Base-by-base conservation (phyloP, 2,329 filamentous ascomycete species). In the Cladosporium sp. region DNA sequence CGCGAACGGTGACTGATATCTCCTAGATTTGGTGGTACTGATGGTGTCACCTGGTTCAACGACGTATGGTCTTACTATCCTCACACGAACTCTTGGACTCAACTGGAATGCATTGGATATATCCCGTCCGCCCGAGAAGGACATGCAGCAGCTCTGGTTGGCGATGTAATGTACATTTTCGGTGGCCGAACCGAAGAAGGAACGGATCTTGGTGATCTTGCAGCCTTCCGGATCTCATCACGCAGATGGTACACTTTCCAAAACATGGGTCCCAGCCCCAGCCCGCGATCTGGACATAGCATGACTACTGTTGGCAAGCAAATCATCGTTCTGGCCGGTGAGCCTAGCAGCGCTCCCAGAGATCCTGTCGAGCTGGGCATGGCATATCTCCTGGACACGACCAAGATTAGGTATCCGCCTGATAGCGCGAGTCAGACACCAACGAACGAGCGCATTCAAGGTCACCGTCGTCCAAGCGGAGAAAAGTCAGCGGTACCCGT, bases 111-210 rank as follows among this genome's bases (percentile, higher is more conserved):
- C 77, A 97, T 98, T 73, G 95, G 95, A 40, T 99, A 97, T 78
- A 98, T 99, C 67, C 95, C 96, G 1, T 89, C 93, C 1, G 89
- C 94, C 21, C 88, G 95, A 67, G 95, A 99, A 83, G 95, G 95
- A 3, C 95, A 99, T 77, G 93, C 96, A 14, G 92, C 95, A 16
- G 89, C 94, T 4, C 83, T 99, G 23, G 93, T 99, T 52, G 92
- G 95, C 76, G 95, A 99, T 76, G 95, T 97, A 67, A 99, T 99
- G 96, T 99, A 99, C 80, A 89, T 99, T 67, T 99, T 99, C 77
- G 96, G 96, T 71, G 95, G 95, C 53, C 90, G 95, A 67, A 97
- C 93, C 0, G 92, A 97, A 75, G 93, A 98, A 71, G 95, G 95
- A 1, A 87, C 89, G 31, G 95, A 99, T 76, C 82, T 99, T 4